These are phyloP conservation scores for Xylaria bambusicola DNA, from an alignment of 495 filamentous ascomycete genomes.

Conservation along the genomic window DNA sequence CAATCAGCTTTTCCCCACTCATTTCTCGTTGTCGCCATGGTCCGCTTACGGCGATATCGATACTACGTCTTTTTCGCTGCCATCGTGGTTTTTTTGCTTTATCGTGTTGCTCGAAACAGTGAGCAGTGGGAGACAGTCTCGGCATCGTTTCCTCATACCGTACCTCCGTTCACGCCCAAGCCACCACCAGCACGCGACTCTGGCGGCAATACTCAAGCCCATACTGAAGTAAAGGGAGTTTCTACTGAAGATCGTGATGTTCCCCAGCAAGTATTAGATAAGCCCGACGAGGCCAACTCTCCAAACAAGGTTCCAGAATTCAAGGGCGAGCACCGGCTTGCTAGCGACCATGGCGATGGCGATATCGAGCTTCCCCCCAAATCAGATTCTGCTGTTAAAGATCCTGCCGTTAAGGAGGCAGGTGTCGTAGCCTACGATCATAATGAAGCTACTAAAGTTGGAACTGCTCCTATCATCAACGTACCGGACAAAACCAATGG, in stretches of 20 bases:
- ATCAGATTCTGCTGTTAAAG: slow-evolving; percentile 5
- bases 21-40: slow-evolving; percentile 53
- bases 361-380: slow-evolving; percentile 13
- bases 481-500: slow-evolving; percentile 37
- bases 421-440: slow-evolving; percentile 43
- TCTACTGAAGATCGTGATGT: slow-evolving; percentile 21
- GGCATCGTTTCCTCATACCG: slow-evolving; percentile 28
- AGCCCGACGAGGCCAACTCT: slow-evolving; percentile 22
- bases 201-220: slow-evolving; percentile 18
- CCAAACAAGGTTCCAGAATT: background rate
- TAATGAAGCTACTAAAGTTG: slow-evolving; percentile 38
- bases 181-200: slow-evolving; percentile 22
- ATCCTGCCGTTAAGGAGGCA: slow-evolving; percentile 24
- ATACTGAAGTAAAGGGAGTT: slow-evolving; percentile 17
- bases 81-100: slow-evolving; percentile 62
- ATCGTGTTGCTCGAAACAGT: slow-evolving; percentile 61
- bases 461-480: slow-evolving; percentile 35
- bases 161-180: slow-evolving; percentile 24
- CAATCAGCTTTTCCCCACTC: slow-evolving; percentile 4
- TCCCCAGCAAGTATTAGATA: slow-evolving; percentile 17
- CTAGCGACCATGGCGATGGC: slow-evolving; percentile 12
- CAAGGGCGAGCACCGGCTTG: background rate
- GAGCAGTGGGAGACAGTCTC: slow-evolving; percentile 44
- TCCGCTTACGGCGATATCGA: slow-evolving; percentile 76
- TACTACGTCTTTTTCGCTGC: slow-evolving; percentile 71